phyloP scores from a whole-genome alignment of 2,329 filamentous ascomycete species.

The Fusarium sp. region DNA sequence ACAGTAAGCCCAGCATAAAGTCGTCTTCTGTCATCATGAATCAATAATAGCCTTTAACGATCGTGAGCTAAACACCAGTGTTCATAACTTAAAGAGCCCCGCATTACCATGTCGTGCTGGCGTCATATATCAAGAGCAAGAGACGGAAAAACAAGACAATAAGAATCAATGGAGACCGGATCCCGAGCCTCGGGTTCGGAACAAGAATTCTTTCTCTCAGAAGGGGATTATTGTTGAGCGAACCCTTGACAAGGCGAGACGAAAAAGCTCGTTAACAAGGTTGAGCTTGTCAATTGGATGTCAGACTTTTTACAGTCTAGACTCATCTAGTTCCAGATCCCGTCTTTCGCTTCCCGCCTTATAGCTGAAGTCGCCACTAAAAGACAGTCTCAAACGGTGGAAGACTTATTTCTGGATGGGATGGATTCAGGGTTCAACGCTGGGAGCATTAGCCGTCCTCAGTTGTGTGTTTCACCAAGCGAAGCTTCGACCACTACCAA shows the following conservation, averaged over 20 bases:
- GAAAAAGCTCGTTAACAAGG: constrained; percentile 4
- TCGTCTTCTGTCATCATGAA: constrained; percentile 34
- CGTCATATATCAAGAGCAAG: constrained; percentile 4
- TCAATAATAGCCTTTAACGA: constrained; percentile 13
- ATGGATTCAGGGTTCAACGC: constrained; percentile 2
- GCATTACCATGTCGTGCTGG: constrained; percentile 32
- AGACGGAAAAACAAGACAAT: not conserved
- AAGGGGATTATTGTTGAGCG: constrained; percentile 21
- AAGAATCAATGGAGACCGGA: constrained; percentile 20
- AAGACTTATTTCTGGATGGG: not conserved
- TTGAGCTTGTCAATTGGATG: constrained; percentile 11
- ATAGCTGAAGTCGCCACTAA: constrained; percentile 24
- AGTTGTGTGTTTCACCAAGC: constrained; percentile 40
- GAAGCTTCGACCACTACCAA: constrained; percentile 14
- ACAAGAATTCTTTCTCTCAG: not conserved
- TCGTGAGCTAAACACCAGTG: not conserved
- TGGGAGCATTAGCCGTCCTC: constrained; percentile 2
- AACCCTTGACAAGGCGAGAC: not conserved
- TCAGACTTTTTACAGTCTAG: constrained; percentile 21
- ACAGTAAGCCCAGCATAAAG: constrained; percentile 24
- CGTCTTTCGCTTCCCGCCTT: constrained; percentile 5
- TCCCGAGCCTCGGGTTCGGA: constrained; percentile 11
- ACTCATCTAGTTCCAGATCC: constrained; percentile 14
- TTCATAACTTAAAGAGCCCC: constrained; percentile 18
- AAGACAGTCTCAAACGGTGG: not conserved